Base-by-base conservation (phyloP, 2,329 filamentous ascomycete genomes). In the Beauveria medogensis region DNA sequence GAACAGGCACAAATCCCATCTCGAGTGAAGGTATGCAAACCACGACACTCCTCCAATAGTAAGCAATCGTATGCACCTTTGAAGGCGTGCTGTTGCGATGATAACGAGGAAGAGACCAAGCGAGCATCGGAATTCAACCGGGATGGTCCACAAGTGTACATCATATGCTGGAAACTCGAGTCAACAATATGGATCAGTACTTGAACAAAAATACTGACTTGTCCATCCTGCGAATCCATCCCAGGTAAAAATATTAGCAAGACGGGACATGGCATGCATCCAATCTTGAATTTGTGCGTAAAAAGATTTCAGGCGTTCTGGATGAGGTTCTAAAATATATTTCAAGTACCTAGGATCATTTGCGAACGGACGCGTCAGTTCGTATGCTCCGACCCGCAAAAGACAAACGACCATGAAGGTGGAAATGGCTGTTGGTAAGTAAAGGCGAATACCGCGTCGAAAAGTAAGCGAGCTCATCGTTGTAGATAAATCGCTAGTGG, bases 61-160 rank as follows among this genome's bases (percentile, higher is more conserved):
- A 24, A 75, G 63, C 30, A 80, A 71, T 20, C 83, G 74, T 48
- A 77, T 65, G 20, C 61, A 61, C 10, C 72, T 75, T 44, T 75
- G 74, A 40, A 83, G 67, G 28, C 79, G 74, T 7, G 79, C 79
- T 10, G 80, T 76, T n/a, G 76, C 82, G 5, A 84, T 62, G 20
- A 84, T 69, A 12, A 77, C 74, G 8, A 85, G 70, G 69, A 85
- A 86, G 10, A 86, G 75, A 62, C 82, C 75, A 68, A 86, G 77
- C 2, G 81, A 84, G 68, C 79, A 82, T 62, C 80, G 76, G 67
- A 83, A 84, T 68, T 86, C 83, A 52, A 84, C 77, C 2, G 83
- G 83, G 48, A 86, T 85, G 5, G 83, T 86, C 83, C 83, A 86
- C 24, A 86, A 70, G 63, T 86, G 83, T 28, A 82, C 76, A 66